Base-by-base conservation (phyloP, 2,329 filamentous ascomycete genomes). In the Trichoderma breve region DNA sequence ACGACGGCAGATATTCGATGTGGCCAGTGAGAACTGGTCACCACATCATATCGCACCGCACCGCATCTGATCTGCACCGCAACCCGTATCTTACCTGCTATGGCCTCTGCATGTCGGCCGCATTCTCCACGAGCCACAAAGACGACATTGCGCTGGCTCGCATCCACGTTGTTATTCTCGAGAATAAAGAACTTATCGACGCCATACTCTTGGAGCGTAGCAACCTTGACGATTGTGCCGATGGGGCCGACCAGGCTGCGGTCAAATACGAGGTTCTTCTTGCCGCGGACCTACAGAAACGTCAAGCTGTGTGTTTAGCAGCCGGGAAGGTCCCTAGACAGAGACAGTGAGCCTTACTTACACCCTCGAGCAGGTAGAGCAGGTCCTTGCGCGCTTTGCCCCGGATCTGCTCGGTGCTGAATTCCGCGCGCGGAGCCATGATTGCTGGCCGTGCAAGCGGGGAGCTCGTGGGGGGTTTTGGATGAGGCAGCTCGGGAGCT, bases 161-260 rank as follows among this genome's bases (percentile, higher is more conserved):
- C 93, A 82, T 98, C 95, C 81, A 94, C 91, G 83, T 99, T 98
- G 79, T 92, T 90, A 83, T 98, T 98, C 82, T 99, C 96, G 61
- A 99, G 86, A 79, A 98, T 92, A 85, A 98, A 99, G 76, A 98
- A 93, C 82, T 97, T 97, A 82, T 98, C 95, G 76, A 99, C 95
- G 34, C 97, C 97, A 84, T 98, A 98, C 79, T 99, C 96, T 80
- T 98, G 94, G 18, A 98, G 88, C 11, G 93, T 95, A 26, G 95
- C 95, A 79, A 98, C 97, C 81, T 98, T 98, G 83, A 97, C 94
- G 76, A 99, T 92, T 73, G 95, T 88, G 73, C 95, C 94, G 76
- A 99, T 88, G 34, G 95, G 93, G 28, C 95, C 96, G 76, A 95
- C 94, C 77, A 99, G 87, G 77, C 91, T 91, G 82, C 92, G 93